These are phyloP conservation scores for Phytophthora palmivora DNA, from an alignment of 352 stramenopile genomes.

Conservation along the genomic window DNA sequence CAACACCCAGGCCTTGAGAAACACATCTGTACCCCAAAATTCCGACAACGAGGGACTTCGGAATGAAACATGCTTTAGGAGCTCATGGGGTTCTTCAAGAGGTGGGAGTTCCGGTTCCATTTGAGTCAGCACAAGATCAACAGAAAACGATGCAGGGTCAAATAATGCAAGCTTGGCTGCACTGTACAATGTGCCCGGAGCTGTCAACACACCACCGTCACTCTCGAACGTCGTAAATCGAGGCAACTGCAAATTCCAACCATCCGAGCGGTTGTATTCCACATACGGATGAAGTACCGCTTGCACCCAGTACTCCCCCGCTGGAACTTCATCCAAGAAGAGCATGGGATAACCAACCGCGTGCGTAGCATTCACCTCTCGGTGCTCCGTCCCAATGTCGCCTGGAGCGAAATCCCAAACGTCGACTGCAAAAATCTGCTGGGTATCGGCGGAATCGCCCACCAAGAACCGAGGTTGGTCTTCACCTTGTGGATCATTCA, in stretches of 20 bases:
- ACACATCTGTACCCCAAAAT: slow-evolving; percentile 79
- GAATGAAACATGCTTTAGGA: slow-evolving; percentile 76
- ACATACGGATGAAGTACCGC: slow-evolving; percentile 69
- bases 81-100: slow-evolving; percentile 50
- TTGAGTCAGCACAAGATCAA: slow-evolving; percentile 58
- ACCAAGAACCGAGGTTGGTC: slow-evolving; percentile 68
- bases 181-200: slow-evolving; percentile 70
- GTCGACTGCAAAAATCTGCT: slow-evolving; percentile 71
- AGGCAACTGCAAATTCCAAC: slow-evolving; percentile 51
- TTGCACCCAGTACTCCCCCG: slow-evolving; percentile 70
- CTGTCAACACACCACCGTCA: slow-evolving; percentile 57
- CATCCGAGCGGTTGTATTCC: slow-evolving; percentile 69
- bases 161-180: slow-evolving; percentile 57
- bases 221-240: slow-evolving; percentile 66
- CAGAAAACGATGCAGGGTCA: slow-evolving; percentile 34
- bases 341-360: slow-evolving; percentile 56
- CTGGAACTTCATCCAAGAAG: slow-evolving; percentile 49
- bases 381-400: slow-evolving; percentile 33
- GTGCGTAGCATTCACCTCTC: slow-evolving; percentile 53
- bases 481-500: slow-evolving; percentile 51
- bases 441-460: slow-evolving; percentile 50
- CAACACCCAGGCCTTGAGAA: slow-evolving; percentile 74
- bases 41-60: slow-evolving; percentile 61
- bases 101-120: slow-evolving; percentile 45
- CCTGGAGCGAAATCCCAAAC: slow-evolving; percentile 55